These are phyloP conservation scores for Podila verticillata DNA, from an alignment of 192 early-diverging fungal genomes.

Conservation along the genomic window DNA sequence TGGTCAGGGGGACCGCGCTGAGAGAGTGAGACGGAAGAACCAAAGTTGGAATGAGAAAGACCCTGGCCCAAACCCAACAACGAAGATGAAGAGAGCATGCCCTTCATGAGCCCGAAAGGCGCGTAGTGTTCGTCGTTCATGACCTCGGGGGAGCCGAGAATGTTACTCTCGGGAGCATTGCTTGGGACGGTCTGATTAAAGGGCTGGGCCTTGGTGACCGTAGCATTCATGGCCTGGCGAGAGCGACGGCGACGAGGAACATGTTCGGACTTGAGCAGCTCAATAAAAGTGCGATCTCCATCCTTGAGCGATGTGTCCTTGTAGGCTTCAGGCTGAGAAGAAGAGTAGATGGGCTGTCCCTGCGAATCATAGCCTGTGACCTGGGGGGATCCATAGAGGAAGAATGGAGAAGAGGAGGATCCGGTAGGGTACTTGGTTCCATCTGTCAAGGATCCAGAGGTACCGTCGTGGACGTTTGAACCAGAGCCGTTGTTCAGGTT, in stretches of 20 bases:
- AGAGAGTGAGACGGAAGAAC: not conserved
- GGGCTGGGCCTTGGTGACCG: not conserved
- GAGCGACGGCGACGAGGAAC: slow-evolving; percentile 45
- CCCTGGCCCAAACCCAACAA: too few species aligned
- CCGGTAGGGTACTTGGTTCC: not conserved
- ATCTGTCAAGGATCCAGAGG: slow-evolving; percentile 9
- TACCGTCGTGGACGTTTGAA: not conserved
- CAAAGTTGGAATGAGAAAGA: not conserved
- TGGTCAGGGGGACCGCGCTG: not conserved
- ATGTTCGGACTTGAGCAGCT: slow-evolving; percentile 15
- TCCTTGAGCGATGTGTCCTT: slow-evolving; percentile 8
- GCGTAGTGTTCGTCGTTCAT: not conserved
- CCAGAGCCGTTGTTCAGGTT: not conserved
- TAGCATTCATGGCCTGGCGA: slow-evolving; percentile 23
- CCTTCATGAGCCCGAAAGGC: not conserved
- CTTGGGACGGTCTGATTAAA: not conserved
- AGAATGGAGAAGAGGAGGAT: not conserved
- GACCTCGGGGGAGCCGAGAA: not conserved
- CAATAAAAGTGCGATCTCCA: slow-evolving; percentile 27
- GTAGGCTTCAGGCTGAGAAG: not conserved
- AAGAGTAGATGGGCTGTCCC: slow-evolving; percentile 1
- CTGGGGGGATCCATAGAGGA: not conserved
- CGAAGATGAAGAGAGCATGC: not conserved
- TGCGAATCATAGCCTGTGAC: not conserved
- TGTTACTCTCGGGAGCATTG: not conserved